phyloP scores from a whole-genome alignment of 106 monocot genomes.

The Acanthochlamys bracteata region DNA sequence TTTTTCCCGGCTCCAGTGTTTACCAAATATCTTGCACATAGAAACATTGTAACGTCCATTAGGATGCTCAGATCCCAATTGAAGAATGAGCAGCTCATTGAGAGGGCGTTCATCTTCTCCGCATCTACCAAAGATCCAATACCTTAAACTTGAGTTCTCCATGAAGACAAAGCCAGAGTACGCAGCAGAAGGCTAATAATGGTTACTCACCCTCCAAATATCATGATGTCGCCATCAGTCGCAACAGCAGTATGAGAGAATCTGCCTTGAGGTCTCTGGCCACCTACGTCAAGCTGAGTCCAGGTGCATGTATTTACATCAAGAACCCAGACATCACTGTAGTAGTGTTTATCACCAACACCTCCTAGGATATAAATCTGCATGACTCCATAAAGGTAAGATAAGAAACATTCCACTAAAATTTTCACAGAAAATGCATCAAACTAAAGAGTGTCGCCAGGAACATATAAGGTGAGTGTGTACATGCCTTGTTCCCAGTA shows the following conservation, averaged over 20 bases:
- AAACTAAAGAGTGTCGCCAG: background rate
- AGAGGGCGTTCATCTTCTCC: constrained; percentile 93
- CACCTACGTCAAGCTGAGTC: constrained; percentile 63
- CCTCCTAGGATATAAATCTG: constrained; percentile 87
- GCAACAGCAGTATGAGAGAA: constrained; percentile 80
- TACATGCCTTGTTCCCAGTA: constrained; percentile 60
- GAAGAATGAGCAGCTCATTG: constrained; percentile 76
- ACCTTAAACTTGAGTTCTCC: background rate
- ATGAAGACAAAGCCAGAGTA: background rate
- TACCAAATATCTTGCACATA: constrained; percentile 72
- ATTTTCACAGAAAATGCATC: background rate
- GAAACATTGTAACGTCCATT: constrained; percentile 77
- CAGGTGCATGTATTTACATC: constrained; percentile 49
- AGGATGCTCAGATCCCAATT: constrained; percentile 70
- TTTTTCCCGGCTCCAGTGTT: constrained; percentile 65
- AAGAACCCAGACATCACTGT: constrained; percentile 90
- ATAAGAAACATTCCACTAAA: background rate
- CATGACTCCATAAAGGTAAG: constrained; percentile 2
- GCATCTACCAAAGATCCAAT: constrained; percentile 31
- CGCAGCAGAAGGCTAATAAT: background rate
- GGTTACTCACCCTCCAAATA: constrained; percentile 74
- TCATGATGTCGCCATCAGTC: constrained; percentile 52
- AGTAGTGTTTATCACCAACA: constrained; percentile 91
- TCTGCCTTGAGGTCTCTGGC: constrained; percentile 68
- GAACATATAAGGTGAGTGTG: background rate